phyloP scores from a whole-genome alignment of 1,139 yeast genomes.

The Candida tropicalis region DNA sequence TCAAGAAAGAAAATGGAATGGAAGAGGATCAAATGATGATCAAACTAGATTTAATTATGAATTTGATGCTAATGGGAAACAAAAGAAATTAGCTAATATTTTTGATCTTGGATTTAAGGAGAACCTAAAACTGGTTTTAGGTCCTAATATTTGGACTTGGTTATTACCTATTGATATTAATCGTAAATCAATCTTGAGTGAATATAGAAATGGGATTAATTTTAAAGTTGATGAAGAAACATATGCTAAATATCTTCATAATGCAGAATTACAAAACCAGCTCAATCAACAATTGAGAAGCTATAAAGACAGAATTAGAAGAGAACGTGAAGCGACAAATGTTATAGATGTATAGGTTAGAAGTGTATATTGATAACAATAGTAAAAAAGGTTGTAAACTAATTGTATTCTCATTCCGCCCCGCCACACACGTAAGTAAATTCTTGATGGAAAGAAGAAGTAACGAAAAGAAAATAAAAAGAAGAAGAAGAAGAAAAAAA shows the following conservation, averaged over 20 bases:
- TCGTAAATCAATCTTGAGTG: constrained; percentile 23
- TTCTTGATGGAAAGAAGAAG: no score
- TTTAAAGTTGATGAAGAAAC: constrained; percentile 49
- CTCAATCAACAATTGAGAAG: constrained; percentile 47
- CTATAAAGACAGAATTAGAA: constrained; percentile 26
- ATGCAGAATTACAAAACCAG: constrained; percentile 48
- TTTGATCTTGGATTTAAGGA: constrained; percentile 67
- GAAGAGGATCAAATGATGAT: constrained; percentile 36
- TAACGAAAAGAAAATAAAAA: constrained; percentile 1
- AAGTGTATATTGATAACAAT: no score
- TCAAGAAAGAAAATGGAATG: constrained; percentile 53
- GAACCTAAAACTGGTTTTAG: constrained; percentile 79
- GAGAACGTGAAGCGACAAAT: constrained; percentile 19
- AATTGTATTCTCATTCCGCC: no score
- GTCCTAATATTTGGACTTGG: constrained; percentile 66
- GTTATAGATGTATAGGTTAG: constrained; percentile 4
- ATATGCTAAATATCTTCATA: constrained; percentile 43
- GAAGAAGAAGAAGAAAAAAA: background rate
- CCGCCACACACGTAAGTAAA: no score
- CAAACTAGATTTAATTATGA: constrained; percentile 30
- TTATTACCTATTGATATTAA: constrained; percentile 58
- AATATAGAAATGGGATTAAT: constrained; percentile 51
- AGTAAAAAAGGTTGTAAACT: no score
- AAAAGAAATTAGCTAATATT: constrained; percentile 54
- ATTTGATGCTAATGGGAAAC: constrained; percentile 37